Evolutionary conservation across 1,284 basidiomycete species (phyloP), one percentile per base, ranked within the genome.

Genomic region (Mycena sp.): DNA sequence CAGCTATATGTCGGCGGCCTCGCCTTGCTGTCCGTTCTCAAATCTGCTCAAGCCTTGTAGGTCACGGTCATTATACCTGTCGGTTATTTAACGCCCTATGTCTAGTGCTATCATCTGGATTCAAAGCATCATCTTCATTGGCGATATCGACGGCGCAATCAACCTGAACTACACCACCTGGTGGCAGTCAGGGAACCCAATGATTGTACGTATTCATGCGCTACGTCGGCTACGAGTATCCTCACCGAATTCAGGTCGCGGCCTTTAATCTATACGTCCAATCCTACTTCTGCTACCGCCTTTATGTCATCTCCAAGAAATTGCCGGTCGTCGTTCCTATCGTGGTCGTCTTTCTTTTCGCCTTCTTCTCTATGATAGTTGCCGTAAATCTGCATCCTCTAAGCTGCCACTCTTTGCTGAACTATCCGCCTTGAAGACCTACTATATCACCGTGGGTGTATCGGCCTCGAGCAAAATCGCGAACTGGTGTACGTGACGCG

Each of bases 81-180:
- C 28, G 16, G 16, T 4, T 10, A 54, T 48, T 51, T 32, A 28
- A 37, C 56, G n/a, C n/a, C 38, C 17, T 32, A 10, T 28, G 14
- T 16, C 38, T n/a, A 78, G 77, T 64, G 70, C 71, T 32, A 56
- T 74, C 17, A 65, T 75, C 12, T 78, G 77, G 77, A 71, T 74
- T 23, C 67, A 70, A 50, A 69, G 70, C 44, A 71, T 78, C n/a
- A 52, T 70, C 16, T 58, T 72, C 41, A 74, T 76, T 52, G 63
- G 63, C 7, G 75, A 77, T 55, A 54, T 78, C 11, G 53, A 71
- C 0, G 75, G 72, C n/a, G 77, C 76, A 0, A 70, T 76, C 49
- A 29, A 51, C 7, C 68, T 77, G 23, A 73, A 70, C 35, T 78
- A 76, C 56, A 73, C 72, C 11, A 56, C 70, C 23, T 78, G 77